Base-by-base conservation (phyloP, 208 protist genomes). In the Trypanosoma scelopori region DNA sequence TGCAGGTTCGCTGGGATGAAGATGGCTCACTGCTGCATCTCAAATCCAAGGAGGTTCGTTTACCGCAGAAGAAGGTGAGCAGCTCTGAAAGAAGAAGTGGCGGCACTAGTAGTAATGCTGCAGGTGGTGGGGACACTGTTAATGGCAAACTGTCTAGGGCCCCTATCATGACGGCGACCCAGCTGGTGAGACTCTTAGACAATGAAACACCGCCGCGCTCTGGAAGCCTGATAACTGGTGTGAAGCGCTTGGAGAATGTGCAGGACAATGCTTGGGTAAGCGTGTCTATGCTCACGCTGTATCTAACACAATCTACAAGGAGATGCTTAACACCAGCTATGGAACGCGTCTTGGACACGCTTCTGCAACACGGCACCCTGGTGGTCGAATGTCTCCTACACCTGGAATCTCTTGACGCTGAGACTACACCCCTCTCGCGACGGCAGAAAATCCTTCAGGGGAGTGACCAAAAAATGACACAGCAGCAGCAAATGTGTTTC, bases 1-100 rank as follows among this genome's bases (percentile, higher is more conserved):
- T 90, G 64, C 81, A 87, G 60, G 73, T 93, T 58, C 59, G 74
- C 27, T 87, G 83, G 82, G 69, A 73, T 16, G 78, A 82, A 32
- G 82, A 92, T 59, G 76, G 48, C 16, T 82, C 82, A 9, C 45
- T 79, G 13, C 32, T 91, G 30, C 85, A 91, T 67, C 46, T 91
- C 12, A 60, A 73, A 5, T 32, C 74, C 5, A 68, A 71, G 13
- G 81, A 91, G 32, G 85, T 91, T 47, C 82, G 85, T 5, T 71
- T 73, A 5, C 56, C 42, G 23, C 20, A 35, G 22, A 30, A 39
- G 20, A 51, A 50, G 37, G 22, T 15, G 15, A 39, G 22, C 16
- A 25, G 15, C 4, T 41, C 5, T 57, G 52, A 13, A 22, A 41
- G 50, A 28, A 37, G 9, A 37, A 37, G 32, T 37, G 3, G 32